Evolutionary conservation across 345 rosid genomes (phyloP).

Genomic region (Eutrema yunnanense): DNA sequence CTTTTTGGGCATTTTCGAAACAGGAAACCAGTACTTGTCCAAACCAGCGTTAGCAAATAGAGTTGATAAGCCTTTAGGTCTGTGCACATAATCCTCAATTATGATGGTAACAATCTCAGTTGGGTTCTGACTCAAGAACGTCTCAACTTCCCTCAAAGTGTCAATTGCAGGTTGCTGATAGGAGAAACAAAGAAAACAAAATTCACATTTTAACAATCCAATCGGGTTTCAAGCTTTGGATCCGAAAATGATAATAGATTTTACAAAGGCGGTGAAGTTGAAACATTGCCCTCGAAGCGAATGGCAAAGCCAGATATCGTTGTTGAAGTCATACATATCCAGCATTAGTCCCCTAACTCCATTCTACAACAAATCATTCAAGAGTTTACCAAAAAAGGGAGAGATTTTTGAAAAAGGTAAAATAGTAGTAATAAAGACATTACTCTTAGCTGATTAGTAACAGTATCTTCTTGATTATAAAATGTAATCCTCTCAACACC

Average conservation of each 20-base stretch:
- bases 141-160: constrained; percentile 85
- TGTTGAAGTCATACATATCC: constrained; percentile 89
- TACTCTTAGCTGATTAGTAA: constrained; percentile 83
- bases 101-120: constrained; percentile 84
- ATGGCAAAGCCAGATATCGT: constrained; percentile 96
- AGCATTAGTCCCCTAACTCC: constrained; percentile 96
- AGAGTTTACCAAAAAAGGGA: not conserved
- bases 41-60: constrained; percentile 75
- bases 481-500: constrained; percentile 85
- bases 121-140: constrained; percentile 73
- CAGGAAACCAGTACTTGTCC: constrained; percentile 82
- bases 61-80: constrained; percentile 72
- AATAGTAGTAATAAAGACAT: not conserved
- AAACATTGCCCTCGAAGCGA: constrained; percentile 88
- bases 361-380: constrained; percentile 42
- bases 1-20: constrained; percentile 81
- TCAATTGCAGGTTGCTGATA: constrained; percentile 84
- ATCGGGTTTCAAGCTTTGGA: not conserved
- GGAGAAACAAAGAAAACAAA: not conserved
- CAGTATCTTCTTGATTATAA: constrained; percentile 88
- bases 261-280: constrained; percentile 98
- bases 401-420: not conserved
- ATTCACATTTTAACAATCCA: not conserved
- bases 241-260: not conserved
- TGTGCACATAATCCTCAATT: constrained; percentile 88